Evolutionary conservation across 371 early-diverging fungal species (phyloP), one percentile per base, ranked within the genome.

Genomic region (Smittium culicis): DNA sequence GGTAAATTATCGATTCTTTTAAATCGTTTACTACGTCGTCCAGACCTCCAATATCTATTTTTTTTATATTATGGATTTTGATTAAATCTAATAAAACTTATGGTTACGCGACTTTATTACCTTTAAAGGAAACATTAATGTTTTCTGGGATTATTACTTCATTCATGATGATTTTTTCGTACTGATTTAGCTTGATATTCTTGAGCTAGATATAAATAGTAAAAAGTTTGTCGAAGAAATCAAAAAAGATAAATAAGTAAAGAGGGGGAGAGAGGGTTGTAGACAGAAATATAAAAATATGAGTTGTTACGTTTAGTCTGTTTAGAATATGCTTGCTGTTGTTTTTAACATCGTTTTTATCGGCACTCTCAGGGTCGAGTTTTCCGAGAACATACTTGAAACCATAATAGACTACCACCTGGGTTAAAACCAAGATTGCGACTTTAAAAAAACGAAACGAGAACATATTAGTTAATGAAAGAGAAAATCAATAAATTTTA

Each of bases 111-210:
- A 62, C 8, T 20, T 30, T 62, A 25, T 31, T 64, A 64, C 65
- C 65, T 64, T 34, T 45, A 76, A 97, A 97, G 55, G 79, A 80
- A 54, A 92, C 89, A 33, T 79, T 71, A 66, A 94, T 88, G 71
- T 98, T 96, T 65, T 94, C 94, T 11, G 94, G 86, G 70, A 90
- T 86, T 32, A 96, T 85, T 11, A 98, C 91, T 75, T 96, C 98
- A 54, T 88, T 77, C 56, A 93, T 91, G 65, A 98, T 95, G 28
- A 93, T 85, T 75, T 89, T 87, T 78, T 98, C 98, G 72, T 98
- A 88, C 73, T 92, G 93, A 58, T 82, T 88, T 69, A 98, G 76
- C 69, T 88, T 85, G 65, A 94, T 70, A 72, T 88, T 86, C 61
- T 81, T 35, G 2, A 74, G 67, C 34, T 64, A 62, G 14, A 62